Base-by-base conservation (phyloP, 495 filamentous ascomycete species). In the Penicillium samsonianum region DNA sequence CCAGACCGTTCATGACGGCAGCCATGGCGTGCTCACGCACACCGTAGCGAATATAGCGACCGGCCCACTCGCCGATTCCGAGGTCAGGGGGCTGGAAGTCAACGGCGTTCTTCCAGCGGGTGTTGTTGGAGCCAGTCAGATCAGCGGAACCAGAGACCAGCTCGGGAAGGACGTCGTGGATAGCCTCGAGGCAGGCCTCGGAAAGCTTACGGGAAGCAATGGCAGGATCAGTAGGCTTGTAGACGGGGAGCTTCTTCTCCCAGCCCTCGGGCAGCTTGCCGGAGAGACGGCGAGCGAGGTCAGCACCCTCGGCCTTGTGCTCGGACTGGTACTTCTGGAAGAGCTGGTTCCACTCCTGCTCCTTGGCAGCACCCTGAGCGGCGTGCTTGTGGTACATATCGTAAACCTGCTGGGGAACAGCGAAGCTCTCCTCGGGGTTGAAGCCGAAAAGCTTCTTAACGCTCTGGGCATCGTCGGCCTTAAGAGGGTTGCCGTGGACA, bases 21-120 rank as follows among this genome's bases (percentile, higher is more conserved):
- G 88, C 94, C 94, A 99, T 97, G 72, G 80, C 90, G 77, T 97
- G 92, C 82, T 97, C 92, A 77, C 92, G 92, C 47, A 97, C 92
- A 84, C 92, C 92, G 77, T 92, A 97, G 74, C 92, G 90, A 73
- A 99, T 83, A 70, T 99, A 99, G 62, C 94, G 92, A 65, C 94
- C 94, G 65, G 78, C 73, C 78, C 89, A 96, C 71, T 91, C 84
- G 69, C 95, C 94, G 67, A 98, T 87, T 53, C 85, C 84, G 51
- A 86, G 85, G 65, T 84, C 80, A 22, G 91, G 90, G 28, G 93
- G 95, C 80, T 99, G 94, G 86, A 98, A 99, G 83, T 99, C 94
- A 60, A 90, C 82, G 41, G 94, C 92, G 54, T 88, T 85, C 88
- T 98, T 99, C 89, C 91, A 96, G 68, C 92, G 87, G 61, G 94